These are phyloP conservation scores for Ampelomyces quisqualis DNA, from an alignment of 2,329 filamentous ascomycete species.

Conservation along the genomic window DNA sequence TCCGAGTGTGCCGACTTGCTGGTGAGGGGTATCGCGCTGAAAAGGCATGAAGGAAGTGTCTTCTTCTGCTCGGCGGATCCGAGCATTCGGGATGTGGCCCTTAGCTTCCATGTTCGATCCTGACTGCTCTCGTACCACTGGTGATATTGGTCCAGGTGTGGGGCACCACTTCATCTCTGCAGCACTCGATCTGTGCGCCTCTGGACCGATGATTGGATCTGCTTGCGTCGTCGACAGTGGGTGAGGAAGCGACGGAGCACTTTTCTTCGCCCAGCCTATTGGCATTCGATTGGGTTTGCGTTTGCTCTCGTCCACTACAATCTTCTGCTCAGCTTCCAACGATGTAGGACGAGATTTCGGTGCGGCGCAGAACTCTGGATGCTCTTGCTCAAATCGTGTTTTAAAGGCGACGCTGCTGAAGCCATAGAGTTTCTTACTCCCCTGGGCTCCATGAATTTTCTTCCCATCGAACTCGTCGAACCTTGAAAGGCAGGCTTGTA, in stretches of 20 bases:
- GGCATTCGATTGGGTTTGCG: not conserved
- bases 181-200: no score
- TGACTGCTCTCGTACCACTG: no score
- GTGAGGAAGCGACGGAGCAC: not conserved
- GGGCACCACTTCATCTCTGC: no score
- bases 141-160: no score
- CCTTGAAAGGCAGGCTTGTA: conserved; percentile 13
- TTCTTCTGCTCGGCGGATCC: not conserved
- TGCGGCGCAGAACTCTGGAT: conserved; percentile 1
- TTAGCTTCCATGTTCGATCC: not conserved
- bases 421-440: conserved; percentile 4
- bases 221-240: not conserved
- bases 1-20: not conserved
- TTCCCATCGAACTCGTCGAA: conserved; percentile 12
- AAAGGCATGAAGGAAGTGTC: conserved; percentile 4
- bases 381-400: conserved; percentile 2
- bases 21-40: conserved; percentile 2
- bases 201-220: no score
- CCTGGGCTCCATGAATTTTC: conserved; percentile 1
- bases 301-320: no score
- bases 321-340: not conserved
- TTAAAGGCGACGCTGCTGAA: not conserved
- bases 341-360: not conserved
- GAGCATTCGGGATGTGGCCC: no score
- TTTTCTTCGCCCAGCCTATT: not conserved